Base-by-base conservation (phyloP, 441 rosid genomes). In the Brassica balearica region DNA sequence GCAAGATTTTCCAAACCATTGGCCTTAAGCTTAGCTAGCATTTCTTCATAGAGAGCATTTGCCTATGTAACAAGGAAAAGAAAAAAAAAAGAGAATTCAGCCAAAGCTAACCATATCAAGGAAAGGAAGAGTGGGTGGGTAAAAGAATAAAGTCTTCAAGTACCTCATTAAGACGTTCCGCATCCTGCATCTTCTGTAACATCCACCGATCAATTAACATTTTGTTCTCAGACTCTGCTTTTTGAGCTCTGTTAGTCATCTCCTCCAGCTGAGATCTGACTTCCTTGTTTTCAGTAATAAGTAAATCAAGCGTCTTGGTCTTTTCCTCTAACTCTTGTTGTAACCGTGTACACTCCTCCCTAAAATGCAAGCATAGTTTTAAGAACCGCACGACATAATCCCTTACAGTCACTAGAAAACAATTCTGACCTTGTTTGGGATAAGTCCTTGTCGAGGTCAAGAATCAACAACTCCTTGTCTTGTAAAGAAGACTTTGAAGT, bases 131-230 rank as follows among this genome's bases (percentile, higher is more conserved):
- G 55, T 48, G 15, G 8, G 20, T 43, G 51, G n/a, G 48, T 10
- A 9, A 3, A 36, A 3, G 2, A 38, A 62, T 62, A 69, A 38
- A 53, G 41, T 22, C 17, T 5, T 25, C 7, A 15, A 5, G 43
- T 41, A 95, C 99, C 98, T 93, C 98, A 25, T 93, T 95, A 77
- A 93, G 93, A 60, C 91, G 92, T 78, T 95, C 99, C 10, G 99
- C 98, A 59, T 93, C 98, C 83, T 93, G 84, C 98, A 93, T 93
- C 87, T 93, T 95, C 78, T 95, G 92, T 78, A 95, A 84, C 98
- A 95, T 95, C 98, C 95, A 95, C 43, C 95, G 91, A 81, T 95
- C 97, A 58, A 95, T 68, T 48, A 95, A 79, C 91, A 89, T 92
- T 84, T 89, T 93, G 74, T 95, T 93, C 80, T 95, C 98, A 60